Base-by-base conservation (phyloP, 495 filamentous ascomycete species). In the Neurospora tetraspora region DNA sequence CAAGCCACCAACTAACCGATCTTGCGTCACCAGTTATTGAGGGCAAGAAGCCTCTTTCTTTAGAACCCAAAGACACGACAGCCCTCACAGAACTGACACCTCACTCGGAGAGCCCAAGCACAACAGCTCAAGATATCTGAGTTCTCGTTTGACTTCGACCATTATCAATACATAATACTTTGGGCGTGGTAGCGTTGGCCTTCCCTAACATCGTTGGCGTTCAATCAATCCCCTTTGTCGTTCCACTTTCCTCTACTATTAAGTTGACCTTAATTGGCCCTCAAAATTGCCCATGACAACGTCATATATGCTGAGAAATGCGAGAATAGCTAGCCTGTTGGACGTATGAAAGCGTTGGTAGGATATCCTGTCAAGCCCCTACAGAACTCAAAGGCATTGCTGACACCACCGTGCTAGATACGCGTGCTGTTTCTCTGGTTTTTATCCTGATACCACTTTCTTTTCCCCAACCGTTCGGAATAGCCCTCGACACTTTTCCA, bases 11-110 rank as follows among this genome's bases (percentile, higher is more conserved):
- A 37, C 20, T 40, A 39, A 18, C n/a, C 70, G 53, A 70, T 68
- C 16, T 42, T 36, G 27, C n/a, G 27, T 34, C 11, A 42, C 39
- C 39, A 80, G 79, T 80, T 47, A 72, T 68, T 39, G 75, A 78
- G 42, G 75, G 76, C 23, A 76, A 77, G 20, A 23, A 74, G 40
- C 75, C 72, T 65, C 53, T 65, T 34, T 65, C 53, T 3, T 18
- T 65, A 18, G 27, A 65, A 9, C 53, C 53, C 2, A 34, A 65
- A 65, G 53, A 65, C 53, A 34, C 12, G 1, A 65, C 27, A 16
- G 53, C 53, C 14, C 53, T 65, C 20, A 68, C 65, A 23, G 70
- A 72, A n/a, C 20, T 73, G 68, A 42, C 68, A 27, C 42, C 72
- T 38, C 40, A 59, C 68, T 20, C 39, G 37, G 12, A 47, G 59